A percentile compares a stretch with the other conserved stretches of the same genome.
Conservation (phyloP, 306 rosid species). For the Vigna hirtella region DNA sequence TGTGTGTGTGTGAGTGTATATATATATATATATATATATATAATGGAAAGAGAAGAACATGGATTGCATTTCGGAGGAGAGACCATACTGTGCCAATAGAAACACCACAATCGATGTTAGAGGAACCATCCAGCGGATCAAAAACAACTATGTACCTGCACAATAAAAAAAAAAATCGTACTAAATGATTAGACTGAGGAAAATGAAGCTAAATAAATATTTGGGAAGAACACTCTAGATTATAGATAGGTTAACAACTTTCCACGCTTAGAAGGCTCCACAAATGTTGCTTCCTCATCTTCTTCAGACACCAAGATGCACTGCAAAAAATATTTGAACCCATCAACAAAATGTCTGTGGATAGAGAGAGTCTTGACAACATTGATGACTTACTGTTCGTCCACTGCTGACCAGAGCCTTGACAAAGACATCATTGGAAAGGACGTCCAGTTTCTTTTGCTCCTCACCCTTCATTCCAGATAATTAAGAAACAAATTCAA, state of each 20-base stretch:
- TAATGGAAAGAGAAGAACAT: conserved; percentile 2
- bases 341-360: conserved; percentile 19
- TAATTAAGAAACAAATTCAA: background rate
- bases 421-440: conserved; percentile 85
- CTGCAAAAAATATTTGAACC: conserved; percentile 41
- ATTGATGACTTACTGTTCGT: conserved; percentile 68
- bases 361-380: no score
- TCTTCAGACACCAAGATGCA: conserved; percentile 90
- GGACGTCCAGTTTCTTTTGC: conserved; percentile 93
- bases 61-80: background rate
- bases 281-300: conserved; percentile 85
- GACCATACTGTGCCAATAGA: conserved; percentile 84
- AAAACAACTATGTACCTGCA: conserved; percentile 79
- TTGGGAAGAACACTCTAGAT: background rate
- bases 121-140: conserved; percentile 66
- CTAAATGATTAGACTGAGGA: background rate
- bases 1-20: no score
- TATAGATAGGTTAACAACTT: conserved; percentile 38
- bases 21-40: background rate
- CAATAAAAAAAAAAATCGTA: background rate
- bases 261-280: conserved; percentile 66
- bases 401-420: conserved; percentile 91
- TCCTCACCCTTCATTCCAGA: conserved; percentile 77
- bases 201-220: background rate
- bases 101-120: conserved; percentile 89